These are phyloP conservation scores for Vitis hybrid DNA, from an alignment of 177 flowering plant species.

Conservation along the genomic window DNA sequence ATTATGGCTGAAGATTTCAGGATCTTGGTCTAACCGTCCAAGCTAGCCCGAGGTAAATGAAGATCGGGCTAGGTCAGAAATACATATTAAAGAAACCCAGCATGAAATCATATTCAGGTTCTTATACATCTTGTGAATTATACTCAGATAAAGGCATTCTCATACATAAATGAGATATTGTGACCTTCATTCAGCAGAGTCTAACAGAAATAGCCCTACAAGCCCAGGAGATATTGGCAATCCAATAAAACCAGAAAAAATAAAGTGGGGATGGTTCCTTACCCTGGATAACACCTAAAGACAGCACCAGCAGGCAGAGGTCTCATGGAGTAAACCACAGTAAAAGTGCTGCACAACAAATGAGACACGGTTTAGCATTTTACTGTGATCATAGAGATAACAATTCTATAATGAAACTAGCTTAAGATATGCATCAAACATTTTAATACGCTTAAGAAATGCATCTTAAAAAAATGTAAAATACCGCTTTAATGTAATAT, in stretches of 20 bases:
- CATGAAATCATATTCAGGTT: no score
- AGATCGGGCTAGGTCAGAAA: no score
- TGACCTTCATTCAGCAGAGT: no score
- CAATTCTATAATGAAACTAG: background rate
- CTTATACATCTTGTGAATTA: no score
- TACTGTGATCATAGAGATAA: background rate
- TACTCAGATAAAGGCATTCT: no score
- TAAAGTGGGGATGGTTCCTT: conserved; percentile 10
- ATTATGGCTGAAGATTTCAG: no score
- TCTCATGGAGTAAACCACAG: conserved; percentile 85
- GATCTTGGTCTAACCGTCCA: no score
- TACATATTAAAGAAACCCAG: no score
- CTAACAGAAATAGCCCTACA: no score
- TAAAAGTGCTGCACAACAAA: conserved; percentile 67
- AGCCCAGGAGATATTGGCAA: no score
- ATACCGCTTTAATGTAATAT: background rate
- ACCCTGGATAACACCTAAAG: conserved; percentile 96
- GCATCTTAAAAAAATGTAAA: background rate
- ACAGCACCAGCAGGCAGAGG: conserved; percentile 90
- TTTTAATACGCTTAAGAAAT: background rate
- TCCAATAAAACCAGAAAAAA: background rate
- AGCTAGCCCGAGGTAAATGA: no score
- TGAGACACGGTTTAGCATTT: background rate
- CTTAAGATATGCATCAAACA: background rate
- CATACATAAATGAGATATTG: no score